Base-by-base conservation (phyloP, 2,329 filamentous ascomycete species). In the Cladosporium cucumerinum region DNA sequence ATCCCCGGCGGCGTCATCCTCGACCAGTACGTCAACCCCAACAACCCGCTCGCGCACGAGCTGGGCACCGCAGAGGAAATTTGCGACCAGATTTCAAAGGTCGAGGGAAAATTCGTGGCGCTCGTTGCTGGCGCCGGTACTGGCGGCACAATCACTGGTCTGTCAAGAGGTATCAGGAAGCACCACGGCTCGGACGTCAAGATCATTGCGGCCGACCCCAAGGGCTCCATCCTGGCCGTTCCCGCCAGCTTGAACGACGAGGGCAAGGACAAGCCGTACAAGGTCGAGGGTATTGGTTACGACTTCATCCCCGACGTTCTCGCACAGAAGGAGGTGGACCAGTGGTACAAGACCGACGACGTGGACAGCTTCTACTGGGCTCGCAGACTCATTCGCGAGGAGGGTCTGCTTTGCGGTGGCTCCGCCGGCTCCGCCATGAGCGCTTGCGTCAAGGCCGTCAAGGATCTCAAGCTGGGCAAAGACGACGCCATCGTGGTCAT, bases 281-380 rank as follows among this genome's bases (percentile, higher is more conserved):
- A 99, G 82, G 95, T 99, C 0, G 95, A 99, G 81, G 95, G 95
- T 51, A 99, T 99, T 73, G 95, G 95, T 23, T 99, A 99, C 77
- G 95, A 99, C 78, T 99, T 99, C 77, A 90, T 99, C 66, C 95
- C 96, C 7, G 92, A 98, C 26, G 96, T 99, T 5, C 83, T 99
- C 63, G 88, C 95, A 70, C 92, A 89, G 74, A 79, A 88, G 30
- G 77, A 86, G 5, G 91, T 99, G 32, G 91, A 97, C 78, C 90
- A 89, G 75, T 99, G 95, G 95, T 98, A 97, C 82, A 99, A 99
- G 86, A 99, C 95, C 3, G 91, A 94, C 67, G 95, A 99, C 75
- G 86, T 87, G 67, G 91, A 97, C 76, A 93, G 93, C 2, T 99
- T 99, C 80, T 84, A 88, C 76, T 93, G 92, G 74, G 92, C 95